Percentiles rank a stretch among this genome's conserved stretches.
Conservation (phyloP, 441 rosid species). For the Gossypium gossypioides region DNA sequence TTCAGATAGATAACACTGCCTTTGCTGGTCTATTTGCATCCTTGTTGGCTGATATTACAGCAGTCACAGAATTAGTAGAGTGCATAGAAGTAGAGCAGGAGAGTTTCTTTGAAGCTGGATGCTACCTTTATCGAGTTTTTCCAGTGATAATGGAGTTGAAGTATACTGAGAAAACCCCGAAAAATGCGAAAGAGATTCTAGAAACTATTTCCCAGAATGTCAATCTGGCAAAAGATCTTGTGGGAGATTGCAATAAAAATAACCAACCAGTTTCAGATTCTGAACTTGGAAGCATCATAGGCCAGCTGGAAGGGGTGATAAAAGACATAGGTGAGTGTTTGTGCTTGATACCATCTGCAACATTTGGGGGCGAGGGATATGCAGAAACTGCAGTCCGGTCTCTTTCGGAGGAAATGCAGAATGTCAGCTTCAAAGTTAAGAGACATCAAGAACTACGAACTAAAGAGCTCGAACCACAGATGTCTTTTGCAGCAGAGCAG, state of each 20-base stretch:
- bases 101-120: constrained; percentile 38
- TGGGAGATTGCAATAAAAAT: constrained; percentile 22
- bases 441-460: constrained; percentile 18
- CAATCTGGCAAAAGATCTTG: constrained; percentile 38
- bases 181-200: constrained; percentile 34
- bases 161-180: constrained; percentile 27
- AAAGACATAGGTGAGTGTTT: constrained; percentile 49
- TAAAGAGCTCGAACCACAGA: constrained; percentile 18
- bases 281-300: constrained; percentile 32
- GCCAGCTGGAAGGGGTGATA: constrained; percentile 37
- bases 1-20: constrained; percentile 34
- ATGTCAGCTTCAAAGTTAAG: constrained; percentile 25
- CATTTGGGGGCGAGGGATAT: constrained; percentile 39
- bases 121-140: constrained; percentile 57
- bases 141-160: constrained; percentile 63
- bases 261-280: constrained; percentile 21
- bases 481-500: background rate
- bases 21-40: constrained; percentile 27
- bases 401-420: constrained; percentile 64
- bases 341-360: constrained; percentile 50
- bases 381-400: constrained; percentile 45
- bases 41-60: constrained; percentile 44
- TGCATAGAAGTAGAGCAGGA: constrained; percentile 33
- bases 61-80: constrained; percentile 34
- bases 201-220: constrained; percentile 40